Base-by-base conservation (phyloP, 2,329 filamentous ascomycete genomes). In the Xylaria arbuscula region DNA sequence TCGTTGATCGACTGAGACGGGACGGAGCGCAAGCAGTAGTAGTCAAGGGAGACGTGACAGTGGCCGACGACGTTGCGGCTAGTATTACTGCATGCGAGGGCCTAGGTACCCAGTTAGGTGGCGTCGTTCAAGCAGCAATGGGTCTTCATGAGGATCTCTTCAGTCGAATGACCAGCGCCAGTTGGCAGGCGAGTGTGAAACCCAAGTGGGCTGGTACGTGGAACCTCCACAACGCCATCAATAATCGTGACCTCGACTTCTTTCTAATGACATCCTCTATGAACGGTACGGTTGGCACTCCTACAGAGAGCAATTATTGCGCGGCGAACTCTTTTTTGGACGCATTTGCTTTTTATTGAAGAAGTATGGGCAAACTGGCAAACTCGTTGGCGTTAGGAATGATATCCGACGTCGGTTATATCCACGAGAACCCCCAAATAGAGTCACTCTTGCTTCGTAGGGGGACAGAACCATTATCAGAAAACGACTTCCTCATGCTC, bases 301-400 rank as follows among this genome's bases (percentile, higher is more conserved):
- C 76, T 0, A 76, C 72, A 0, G 80, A 82, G 58, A 69, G 69
- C 42, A 81, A 80, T 57, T 82, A 82, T 51, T 75, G 72, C 53
- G 75, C 78, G 0, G 80, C 73, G 0, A 82, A 82, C 66, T 70
- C 59, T 17, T 82, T 77, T 68, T 73, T 81, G 2, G 80, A 82
- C 48, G 67, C 72, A 0, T 75, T 81, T 11, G 72, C 76, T 0
- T 59, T 72, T 0, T 75, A 75, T 15, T 15, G 36, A 72, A 75
- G 8, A 68, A 70, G 5, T 32, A 22, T 9, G 78, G 78, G 0
- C 67, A 76, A 0, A 67, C 76, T 0, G 72, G 59, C 15, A 62
- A 67, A 1, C 72, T 75, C 1, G 4, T 79, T 0, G 74, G 73
- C 1, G 5, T 56, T 78, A 0, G 72, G 75, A 0, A 74, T 81